Percentiles rank a stretch among this genome's conserved stretches.
phyloP scores from a whole-genome alignment of 352 stramenopile genomes.

The Phytopythium sindhum region DNA sequence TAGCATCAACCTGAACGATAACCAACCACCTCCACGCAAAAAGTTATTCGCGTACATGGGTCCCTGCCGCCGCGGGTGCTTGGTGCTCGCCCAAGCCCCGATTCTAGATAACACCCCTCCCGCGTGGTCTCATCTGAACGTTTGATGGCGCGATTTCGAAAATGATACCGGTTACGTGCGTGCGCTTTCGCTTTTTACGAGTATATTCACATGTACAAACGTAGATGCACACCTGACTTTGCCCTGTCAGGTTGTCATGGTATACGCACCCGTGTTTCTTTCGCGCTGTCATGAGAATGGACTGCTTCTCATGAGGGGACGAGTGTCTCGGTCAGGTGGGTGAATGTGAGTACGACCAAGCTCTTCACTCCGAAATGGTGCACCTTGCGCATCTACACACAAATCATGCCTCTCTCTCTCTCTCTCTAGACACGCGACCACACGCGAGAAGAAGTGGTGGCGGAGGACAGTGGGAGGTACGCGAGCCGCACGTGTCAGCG shows the following conservation, averaged over 20 bases:
- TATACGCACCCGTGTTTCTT: background rate
- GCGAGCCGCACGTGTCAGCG: background rate
- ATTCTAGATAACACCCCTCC: constrained; percentile 1
- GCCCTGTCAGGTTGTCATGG: too few species aligned
- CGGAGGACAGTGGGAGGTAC: background rate
- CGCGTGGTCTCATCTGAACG: background rate
- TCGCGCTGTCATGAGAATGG: background rate
- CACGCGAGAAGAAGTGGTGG: background rate
- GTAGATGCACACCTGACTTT: too few species aligned
- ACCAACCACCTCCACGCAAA: too few species aligned
- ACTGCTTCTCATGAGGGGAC: background rate
- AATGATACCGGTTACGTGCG: background rate
- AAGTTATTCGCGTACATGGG: background rate
- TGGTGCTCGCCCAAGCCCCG: background rate
- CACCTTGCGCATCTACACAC: too few species aligned
- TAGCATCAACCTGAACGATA: too few species aligned
- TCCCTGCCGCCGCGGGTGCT: background rate
- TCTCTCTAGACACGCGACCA: background rate
- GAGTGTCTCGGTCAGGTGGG: background rate
- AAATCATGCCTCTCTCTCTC: background rate
- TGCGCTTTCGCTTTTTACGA: background rate
- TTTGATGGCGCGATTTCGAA: background rate
- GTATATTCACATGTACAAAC: background rate
- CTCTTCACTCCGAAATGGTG: too few species aligned
- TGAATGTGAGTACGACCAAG: background rate